Percentiles rank a stretch among this genome's conserved stretches.
Evolutionary conservation across 169 alveolate species (phyloP).

Genomic region (Blepharisma undulans): DNA sequence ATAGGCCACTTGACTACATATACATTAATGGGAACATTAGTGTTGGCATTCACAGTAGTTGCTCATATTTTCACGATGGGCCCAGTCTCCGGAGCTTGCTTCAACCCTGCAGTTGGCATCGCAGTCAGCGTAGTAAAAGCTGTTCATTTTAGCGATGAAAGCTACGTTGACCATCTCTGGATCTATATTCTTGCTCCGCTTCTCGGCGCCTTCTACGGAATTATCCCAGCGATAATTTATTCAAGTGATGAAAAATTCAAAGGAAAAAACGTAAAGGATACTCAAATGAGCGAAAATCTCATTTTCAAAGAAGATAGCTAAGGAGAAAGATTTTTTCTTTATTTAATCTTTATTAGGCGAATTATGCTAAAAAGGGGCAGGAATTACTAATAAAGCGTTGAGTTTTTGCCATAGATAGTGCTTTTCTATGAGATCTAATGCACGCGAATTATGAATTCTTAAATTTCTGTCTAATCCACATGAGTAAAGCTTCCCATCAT

Average conservation of each 20-base stretch:
- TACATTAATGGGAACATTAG: neutral
- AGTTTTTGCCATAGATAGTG: slow-evolving; percentile 29
- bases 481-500: neutral
- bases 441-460: neutral
- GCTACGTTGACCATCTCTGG: neutral
- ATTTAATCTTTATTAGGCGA: neutral
- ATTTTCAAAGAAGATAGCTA: neutral
- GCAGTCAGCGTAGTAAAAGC: neutral
- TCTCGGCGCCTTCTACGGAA: neutral
- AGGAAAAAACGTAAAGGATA: neutral
- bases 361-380: neutral
- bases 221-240: neutral
- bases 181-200: slow-evolving; percentile 7
- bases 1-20: neutral
- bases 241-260: neutral
- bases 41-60: neutral
- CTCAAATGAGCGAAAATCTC: neutral
- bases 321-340: neutral
- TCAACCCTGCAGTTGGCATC: slow-evolving; percentile 12
- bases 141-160: neutral
- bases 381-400: neutral
- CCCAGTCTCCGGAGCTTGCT: slow-evolving; percentile 22
- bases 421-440: slow-evolving; percentile 5
- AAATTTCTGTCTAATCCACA: slow-evolving; percentile 22
- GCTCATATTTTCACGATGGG: neutral